phyloP scores from a whole-genome alignment of 2,329 filamentous ascomycete species.

The Paracoccidioides lutzii region DNA sequence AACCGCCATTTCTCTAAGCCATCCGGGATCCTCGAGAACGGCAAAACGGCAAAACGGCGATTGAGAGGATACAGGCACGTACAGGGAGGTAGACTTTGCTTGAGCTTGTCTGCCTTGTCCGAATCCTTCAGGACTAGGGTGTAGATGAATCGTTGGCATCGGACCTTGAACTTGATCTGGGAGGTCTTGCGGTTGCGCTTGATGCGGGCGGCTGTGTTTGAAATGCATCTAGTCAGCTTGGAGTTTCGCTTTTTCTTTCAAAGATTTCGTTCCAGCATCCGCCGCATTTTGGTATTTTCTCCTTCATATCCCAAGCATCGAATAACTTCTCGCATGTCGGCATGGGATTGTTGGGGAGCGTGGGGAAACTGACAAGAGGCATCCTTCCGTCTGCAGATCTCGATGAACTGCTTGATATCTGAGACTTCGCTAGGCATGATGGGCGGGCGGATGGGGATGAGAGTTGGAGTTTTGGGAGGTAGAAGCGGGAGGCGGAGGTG shows the following conservation, averaged over 20 bases:
- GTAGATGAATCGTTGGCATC: constrained; percentile 93
- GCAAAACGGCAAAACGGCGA: neutral
- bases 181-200: constrained; percentile 87
- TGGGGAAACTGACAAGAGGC: constrained; percentile 69
- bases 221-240: neutral
- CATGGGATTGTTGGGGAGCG: constrained; percentile 4
- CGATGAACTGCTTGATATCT: constrained; percentile 99
- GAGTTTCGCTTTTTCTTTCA: neutral
- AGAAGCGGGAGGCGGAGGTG: neutral
- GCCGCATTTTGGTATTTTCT: neutral
- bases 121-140: constrained; percentile 96
- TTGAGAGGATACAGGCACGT: constrained; percentile 34
- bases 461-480: neutral
- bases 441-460: constrained; percentile 35
- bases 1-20: neutral
- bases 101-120: constrained; percentile 99
- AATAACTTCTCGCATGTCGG: neutral
- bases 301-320: neutral
- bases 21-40: neutral
- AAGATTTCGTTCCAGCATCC: neutral
- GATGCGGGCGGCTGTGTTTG: constrained; percentile 63
- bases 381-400: constrained; percentile 99
- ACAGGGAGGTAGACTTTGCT: constrained; percentile 97
- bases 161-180: constrained; percentile 99
- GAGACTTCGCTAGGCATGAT: constrained; percentile 97